Conservation (phyloP, 1,139 yeast genomes). For the Candida sojae region DNA sequence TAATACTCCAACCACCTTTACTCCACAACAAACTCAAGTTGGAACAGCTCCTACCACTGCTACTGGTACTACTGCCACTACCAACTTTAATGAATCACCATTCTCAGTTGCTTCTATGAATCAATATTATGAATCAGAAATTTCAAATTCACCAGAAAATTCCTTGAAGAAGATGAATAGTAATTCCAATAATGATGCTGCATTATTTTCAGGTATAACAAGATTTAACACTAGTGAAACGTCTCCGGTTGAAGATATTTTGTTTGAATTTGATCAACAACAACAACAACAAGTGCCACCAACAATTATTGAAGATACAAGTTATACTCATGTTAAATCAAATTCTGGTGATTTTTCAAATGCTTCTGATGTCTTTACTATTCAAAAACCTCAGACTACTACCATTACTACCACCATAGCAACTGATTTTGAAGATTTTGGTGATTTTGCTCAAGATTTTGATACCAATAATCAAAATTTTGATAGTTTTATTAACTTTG, state of each 20-base stretch:
- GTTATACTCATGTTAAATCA: slow-evolving; percentile 4
- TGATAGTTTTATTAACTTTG: slow-evolving; percentile 7
- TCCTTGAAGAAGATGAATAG: slow-evolving; percentile 3
- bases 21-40: slow-evolving; percentile 4
- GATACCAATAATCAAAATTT: not conserved
- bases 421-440: slow-evolving; percentile 3
- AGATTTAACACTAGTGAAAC: slow-evolving; percentile 4
- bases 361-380: not conserved
- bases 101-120: slow-evolving; percentile 9
- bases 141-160: slow-evolving; percentile 10
- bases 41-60: not conserved
- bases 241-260: slow-evolving; percentile 5
- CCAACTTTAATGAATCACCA: slow-evolving; percentile 11
- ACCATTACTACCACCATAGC: not conserved
- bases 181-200: not conserved
- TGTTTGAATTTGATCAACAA: not conserved
- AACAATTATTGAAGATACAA: not conserved
- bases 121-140: slow-evolving; percentile 12
- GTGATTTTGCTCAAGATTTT: not conserved
- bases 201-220: slow-evolving; percentile 1
- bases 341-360: not conserved
- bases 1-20: slow-evolving; percentile 1
- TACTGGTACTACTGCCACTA: not conserved
- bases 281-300: not conserved
- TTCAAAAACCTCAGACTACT: not conserved